These are phyloP conservation scores for Boletus rubroflammeus DNA, from an alignment of 768 basidiomycete genomes.

Conservation along the genomic window DNA sequence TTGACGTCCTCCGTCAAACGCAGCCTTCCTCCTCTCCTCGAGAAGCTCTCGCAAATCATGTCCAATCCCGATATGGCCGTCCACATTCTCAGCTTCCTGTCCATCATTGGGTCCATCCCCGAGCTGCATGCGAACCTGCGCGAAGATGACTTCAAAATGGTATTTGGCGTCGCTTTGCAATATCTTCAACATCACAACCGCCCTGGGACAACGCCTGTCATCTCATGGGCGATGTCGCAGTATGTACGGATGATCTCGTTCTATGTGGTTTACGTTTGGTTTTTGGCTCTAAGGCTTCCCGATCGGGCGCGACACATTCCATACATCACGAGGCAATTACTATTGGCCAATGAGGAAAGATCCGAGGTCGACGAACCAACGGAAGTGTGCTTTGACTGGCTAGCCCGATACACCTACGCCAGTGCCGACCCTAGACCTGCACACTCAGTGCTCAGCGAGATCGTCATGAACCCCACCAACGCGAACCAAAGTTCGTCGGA, in stretches of 20 bases:
- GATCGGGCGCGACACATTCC: conserved; percentile 79
- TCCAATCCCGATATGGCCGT: conserved; percentile 89
- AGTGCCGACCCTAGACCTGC: conserved; percentile 91
- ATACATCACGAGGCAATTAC: conserved; percentile 82
- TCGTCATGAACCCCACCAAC: conserved; percentile 60
- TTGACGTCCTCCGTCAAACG: conserved; percentile 78
- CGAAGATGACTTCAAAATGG: conserved; percentile 85
- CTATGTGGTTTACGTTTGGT: conserved; percentile 92
- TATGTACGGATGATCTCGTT: conserved; percentile 89
- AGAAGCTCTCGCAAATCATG: conserved; percentile 91
- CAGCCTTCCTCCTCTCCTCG: conserved; percentile 73
- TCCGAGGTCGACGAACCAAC: conserved; percentile 79
- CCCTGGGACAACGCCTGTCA: conserved; percentile 50
- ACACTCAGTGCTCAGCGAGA: conserved; percentile 70
- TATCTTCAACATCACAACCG: conserved; percentile 91
- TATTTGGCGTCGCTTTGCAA: conserved; percentile 90
- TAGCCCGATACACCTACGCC: conserved; percentile 90
- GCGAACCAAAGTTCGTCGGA: conserved; percentile 34
- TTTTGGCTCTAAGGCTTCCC: conserved; percentile 77
- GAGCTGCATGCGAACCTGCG: conserved; percentile 86
- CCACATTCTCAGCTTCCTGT: conserved; percentile 92
- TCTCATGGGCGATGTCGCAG: conserved; percentile 85
- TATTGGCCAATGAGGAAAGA: conserved; percentile 79
- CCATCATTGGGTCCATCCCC: conserved; percentile 78
- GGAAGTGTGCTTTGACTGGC: conserved; percentile 97